Conservation (phyloP, 2,329 filamentous ascomycete genomes). For the Phialophora tarda region DNA sequence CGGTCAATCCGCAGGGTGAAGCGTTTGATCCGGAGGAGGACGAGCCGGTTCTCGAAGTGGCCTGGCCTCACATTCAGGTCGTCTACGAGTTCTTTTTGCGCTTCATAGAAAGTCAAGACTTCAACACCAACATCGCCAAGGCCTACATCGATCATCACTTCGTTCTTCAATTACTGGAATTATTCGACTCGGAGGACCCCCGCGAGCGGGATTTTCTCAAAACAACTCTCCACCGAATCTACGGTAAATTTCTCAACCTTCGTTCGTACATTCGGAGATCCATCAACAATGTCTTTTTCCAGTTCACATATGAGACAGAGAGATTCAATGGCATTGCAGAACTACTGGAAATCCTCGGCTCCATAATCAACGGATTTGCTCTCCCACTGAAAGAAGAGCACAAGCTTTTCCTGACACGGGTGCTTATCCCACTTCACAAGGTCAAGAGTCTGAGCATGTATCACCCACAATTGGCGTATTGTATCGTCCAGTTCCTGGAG, state of each 20-base stretch:
- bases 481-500: constrained; percentile 97
- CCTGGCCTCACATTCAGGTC: constrained; percentile 98
- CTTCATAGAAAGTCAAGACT: constrained; percentile 99
- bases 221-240: constrained; percentile 96
- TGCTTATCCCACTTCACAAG: constrained; percentile 93
- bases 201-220: constrained; percentile 97
- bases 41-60: constrained; percentile 95
- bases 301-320: constrained; percentile 98
- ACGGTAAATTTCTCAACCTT: constrained; percentile 97
- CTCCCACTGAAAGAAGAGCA: constrained; percentile 97
- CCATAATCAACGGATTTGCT: constrained; percentile 98
- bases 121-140: constrained; percentile 99
- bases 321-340: constrained; percentile 98
- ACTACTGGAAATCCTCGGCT: constrained; percentile 92
- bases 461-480: constrained; percentile 96
- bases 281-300: constrained; percentile 99
- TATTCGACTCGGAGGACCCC: constrained; percentile 98
- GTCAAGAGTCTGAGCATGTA: constrained; percentile 99
- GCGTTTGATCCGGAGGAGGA: constrained; percentile 99
- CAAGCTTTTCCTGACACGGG: constrained; percentile 94
- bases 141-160: constrained; percentile 98
- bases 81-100: constrained; percentile 99
- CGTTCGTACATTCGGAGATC: constrained; percentile 96
- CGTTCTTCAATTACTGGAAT: constrained; percentile 89
- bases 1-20: constrained; percentile 96